Base-by-base conservation (phyloP, 495 filamentous ascomycete genomes). In the Neurospora sp. region DNA sequence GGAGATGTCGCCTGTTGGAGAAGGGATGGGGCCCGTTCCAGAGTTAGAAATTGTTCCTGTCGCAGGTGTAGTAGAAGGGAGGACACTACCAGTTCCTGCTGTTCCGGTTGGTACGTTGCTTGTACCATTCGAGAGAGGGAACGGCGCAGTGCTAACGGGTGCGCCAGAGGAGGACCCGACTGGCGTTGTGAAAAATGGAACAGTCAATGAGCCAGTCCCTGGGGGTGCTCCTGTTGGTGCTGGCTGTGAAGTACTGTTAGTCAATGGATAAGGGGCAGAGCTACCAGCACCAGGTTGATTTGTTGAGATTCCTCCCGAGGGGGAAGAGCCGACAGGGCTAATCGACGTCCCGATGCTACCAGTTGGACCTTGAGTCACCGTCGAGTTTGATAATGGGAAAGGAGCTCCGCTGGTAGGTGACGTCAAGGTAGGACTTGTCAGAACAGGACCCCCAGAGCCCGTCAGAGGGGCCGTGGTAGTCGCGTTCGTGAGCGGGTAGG, bases 301-400 rank as follows among this genome's bases (percentile, higher is more conserved):
- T 62, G 54, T 62, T 16, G 23, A 4, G 3, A 62, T 31, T 31
- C 23, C 23, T 31, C 54, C 54, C 23, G 54, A 62, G 6, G 23
- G 54, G 3, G 54, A 31, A 62, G 54, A 62, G 23, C 23, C 23
- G 23, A 31, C 23, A 62, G 54, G 23, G 27, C 54, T 62, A 62
- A 62, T 16, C 12, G 54, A 62, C 20, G 54, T 8, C 23, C 54
- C 54, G 6, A 62, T 31, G 54, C 54, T 62, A 62, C 54, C 54
- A 62, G 54, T 62, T 31, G 54, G 54, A 62, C 54, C 54, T 20
- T 16, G 54, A 16, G 54, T 27, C 54, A 16, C 5, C 12, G 54
- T 79, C 35, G 76, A 76, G 73, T 79, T 79, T 11, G 75, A 41
- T 39, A 78, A 59, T 7, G 77, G 75, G 62, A 78, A 79, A n/a